Base-by-base conservation (phyloP, 768 basidiomycete genomes). In the Hirschioporus abietinus region DNA sequence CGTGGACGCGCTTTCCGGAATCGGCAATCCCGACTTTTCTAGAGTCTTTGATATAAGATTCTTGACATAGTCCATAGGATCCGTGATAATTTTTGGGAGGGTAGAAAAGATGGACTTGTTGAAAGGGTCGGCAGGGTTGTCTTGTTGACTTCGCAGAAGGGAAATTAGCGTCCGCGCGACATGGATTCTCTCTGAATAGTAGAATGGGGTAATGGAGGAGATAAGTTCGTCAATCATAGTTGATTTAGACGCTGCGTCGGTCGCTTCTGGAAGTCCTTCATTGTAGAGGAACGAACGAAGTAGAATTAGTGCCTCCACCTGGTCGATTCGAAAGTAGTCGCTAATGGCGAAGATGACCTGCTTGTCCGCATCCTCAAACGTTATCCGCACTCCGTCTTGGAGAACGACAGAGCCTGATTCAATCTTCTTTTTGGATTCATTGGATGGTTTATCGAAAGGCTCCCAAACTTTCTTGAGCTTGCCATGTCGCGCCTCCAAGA, bases 201-300 rank as follows among this genome's bases (percentile, higher is more conserved):
- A 92, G 83, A 93, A 95, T 7, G 88, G 85, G 0, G 89, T 90
- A 70, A 96, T 87, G 27, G 86, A 85, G 65, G 87, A 84, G 30
- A 93, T 75, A 18, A 91, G 79, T 69, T 88, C 86, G 35, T 84
- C 82, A 10, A 82, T 79, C 71, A 88, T 76, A 7, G 77, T 78
- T 7, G 74, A 74, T 61, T 78, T 76, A n/a, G 86, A 79, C 30
- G 79, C 76, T 36, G 81, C 75, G 59, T 79, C 81, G 0, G 83
- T 77, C 24, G 74, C 76, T 12, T 84, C 73, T 10, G 88, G 87
- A 8, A 91, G 79, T 4, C 90, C 91, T 74, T 89, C 84, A 73
- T 93, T 90, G 77, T 90, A 89, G 9, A 92, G 78, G 72, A 91
- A 95, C 0, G 91, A 88, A 15, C 89, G 86, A 24, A 93, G 78